Evolutionary conservation across 306 rosid species (phyloP).

Genomic region (Glycyrrhiza uralensis): DNA sequence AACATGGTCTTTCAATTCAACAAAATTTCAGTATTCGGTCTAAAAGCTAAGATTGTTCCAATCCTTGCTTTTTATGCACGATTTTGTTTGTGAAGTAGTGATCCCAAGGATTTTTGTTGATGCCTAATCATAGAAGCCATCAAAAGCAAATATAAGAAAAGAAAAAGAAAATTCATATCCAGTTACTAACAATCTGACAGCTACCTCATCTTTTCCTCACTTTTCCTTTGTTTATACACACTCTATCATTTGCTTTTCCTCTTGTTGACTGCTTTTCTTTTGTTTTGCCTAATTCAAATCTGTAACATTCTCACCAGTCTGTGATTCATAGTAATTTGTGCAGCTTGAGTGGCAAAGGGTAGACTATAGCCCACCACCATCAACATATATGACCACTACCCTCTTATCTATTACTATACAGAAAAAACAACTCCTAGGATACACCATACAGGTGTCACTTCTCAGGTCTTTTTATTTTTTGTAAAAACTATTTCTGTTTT

Average conservation of each 20-base stretch:
- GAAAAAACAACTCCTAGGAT: too few relatives aligned
- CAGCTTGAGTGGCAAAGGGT: slow-evolving; percentile 34
- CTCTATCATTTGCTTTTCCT: slow-evolving; percentile 44
- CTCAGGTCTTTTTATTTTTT: too few relatives aligned
- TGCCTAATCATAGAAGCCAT: slow-evolving; percentile 81
- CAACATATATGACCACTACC: slow-evolving; percentile 14
- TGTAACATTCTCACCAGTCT: slow-evolving; percentile 29
- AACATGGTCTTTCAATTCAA: slow-evolving; percentile 32
- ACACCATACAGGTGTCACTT: too few relatives aligned
- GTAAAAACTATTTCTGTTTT: too few relatives aligned
- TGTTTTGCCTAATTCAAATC: slow-evolving; percentile 38
- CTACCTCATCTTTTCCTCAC: slow-evolving; percentile 39
- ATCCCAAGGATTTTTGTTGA: slow-evolving; percentile 61
- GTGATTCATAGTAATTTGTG: slow-evolving; percentile 38
- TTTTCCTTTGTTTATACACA: slow-evolving; percentile 43
- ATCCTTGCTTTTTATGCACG: slow-evolving; percentile 75
- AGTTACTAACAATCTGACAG: slow-evolving; percentile 49
- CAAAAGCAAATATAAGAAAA: slow-evolving; percentile 54
- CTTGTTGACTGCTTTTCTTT: slow-evolving; percentile 79
- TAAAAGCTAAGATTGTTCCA: slow-evolving; percentile 62
- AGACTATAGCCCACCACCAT: slow-evolving; percentile 29
- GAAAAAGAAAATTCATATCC: slow-evolving; percentile 42
- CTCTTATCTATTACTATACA: too few relatives aligned
- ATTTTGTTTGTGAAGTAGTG: slow-evolving; percentile 63
- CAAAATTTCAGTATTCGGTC: slow-evolving; percentile 47